A percentile compares a stretch with the other conserved stretches of the same genome.
Conservation (phyloP, 2,329 filamentous ascomycete species). For the Chaetomiaceae sp. region DNA sequence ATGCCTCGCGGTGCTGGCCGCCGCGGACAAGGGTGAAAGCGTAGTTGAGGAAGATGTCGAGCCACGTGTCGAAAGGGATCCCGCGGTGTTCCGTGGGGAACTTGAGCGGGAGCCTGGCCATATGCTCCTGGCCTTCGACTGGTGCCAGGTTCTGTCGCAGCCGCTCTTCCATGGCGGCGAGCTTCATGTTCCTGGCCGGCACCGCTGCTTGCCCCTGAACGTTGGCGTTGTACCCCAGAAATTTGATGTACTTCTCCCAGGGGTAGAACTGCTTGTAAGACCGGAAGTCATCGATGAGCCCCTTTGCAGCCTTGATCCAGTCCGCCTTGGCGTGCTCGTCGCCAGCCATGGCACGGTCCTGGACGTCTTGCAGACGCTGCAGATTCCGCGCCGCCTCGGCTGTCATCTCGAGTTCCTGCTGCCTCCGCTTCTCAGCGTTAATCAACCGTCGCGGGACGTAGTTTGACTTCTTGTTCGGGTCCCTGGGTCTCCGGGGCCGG, state of each 20-base stretch:
- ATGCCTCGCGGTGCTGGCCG: constrained; percentile 66
- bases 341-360: constrained; percentile 24
- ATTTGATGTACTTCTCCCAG: constrained; percentile 60
- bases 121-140: constrained; percentile 28
- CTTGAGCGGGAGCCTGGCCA: constrained; percentile 21
- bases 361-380: constrained; percentile 40
- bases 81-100: constrained; percentile 51
- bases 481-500: constrained; percentile 23
- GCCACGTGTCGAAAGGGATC: constrained; percentile 78
- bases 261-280: constrained; percentile 60
- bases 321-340: constrained; percentile 39
- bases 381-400: constrained; percentile 33
- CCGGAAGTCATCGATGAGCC: constrained; percentile 59
- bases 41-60: constrained; percentile 86
- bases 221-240: constrained; percentile 41
- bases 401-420: constrained; percentile 40
- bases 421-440: constrained; percentile 39
- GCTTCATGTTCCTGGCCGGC: constrained; percentile 36
- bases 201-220: constrained; percentile 34
- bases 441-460: constrained; percentile 45
- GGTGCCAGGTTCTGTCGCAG: constrained; percentile 43
- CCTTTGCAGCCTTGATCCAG: constrained; percentile 57
- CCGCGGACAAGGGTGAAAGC: constrained; percentile 68
- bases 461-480: constrained; percentile 27
- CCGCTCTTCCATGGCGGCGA: constrained; percentile 53